These are phyloP conservation scores for Haberlea rhodopensis DNA, from an alignment of 257 asterid species.

Conservation along the genomic window DNA sequence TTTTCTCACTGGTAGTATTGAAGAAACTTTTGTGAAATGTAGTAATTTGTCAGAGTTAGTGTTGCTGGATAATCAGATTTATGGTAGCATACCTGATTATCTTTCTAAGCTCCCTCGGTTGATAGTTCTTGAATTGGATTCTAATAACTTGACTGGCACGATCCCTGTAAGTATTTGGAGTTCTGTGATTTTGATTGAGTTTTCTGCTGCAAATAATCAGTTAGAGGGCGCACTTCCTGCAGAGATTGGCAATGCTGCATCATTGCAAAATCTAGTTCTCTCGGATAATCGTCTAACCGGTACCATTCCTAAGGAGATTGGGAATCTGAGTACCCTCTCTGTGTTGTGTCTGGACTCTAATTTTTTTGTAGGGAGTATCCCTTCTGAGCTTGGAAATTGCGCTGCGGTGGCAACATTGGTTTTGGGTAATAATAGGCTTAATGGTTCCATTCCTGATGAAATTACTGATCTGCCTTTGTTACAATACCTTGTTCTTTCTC, in stretches of 20 bases:
- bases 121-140: conserved; percentile 72
- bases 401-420: conserved; percentile 55
- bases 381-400: conserved; percentile 63
- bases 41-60: conserved; percentile 57
- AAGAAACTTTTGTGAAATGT: conserved; percentile 56
- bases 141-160: conserved; percentile 67
- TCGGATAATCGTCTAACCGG: conserved; percentile 55
- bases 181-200: conserved; percentile 50
- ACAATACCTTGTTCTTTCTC: conserved; percentile 73
- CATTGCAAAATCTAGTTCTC: conserved; percentile 54
- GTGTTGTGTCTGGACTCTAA: conserved; percentile 63
- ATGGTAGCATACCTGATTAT: conserved; percentile 66
- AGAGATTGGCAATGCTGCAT: conserved; percentile 54
- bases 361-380: conserved; percentile 54
- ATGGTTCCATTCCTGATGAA: conserved; percentile 54
- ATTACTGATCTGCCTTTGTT: conserved; percentile 53
- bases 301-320: conserved; percentile 57
- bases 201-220: conserved; percentile 65
- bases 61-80: conserved; percentile 50
- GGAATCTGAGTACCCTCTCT: conserved; percentile 47
- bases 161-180: conserved; percentile 64
- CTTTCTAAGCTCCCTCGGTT: conserved; percentile 54
- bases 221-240: conserved; percentile 56
- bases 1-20: conserved; percentile 54
- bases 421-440: conserved; percentile 61